A percentile compares a stretch with the other conserved stretches of the same genome.
Evolutionary conservation across 2,329 filamentous ascomycete genomes (phyloP).

Genomic region (Mariannaea sp.): DNA sequence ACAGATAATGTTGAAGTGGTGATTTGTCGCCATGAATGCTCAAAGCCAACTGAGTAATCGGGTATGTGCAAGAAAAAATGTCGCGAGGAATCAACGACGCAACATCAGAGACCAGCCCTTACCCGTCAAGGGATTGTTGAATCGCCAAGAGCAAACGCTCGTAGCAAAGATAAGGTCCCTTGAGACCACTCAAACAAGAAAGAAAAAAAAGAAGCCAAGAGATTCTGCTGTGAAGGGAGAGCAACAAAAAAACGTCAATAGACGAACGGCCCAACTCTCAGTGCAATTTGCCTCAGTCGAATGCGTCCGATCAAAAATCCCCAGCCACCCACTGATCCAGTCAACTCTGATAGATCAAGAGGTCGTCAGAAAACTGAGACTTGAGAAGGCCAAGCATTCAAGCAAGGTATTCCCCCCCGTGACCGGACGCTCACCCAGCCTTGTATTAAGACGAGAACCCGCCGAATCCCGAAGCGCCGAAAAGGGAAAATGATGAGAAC

Average conservation of each 20-base stretch:
- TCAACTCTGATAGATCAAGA: conserved; percentile 12
- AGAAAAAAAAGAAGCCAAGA: conserved; percentile 33
- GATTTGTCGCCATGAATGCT: conserved; percentile 27
- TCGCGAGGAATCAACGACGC: conserved; percentile 32
- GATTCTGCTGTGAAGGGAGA: conserved; percentile 26
- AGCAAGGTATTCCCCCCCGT: conserved; percentile 26
- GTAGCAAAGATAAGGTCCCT: conserved; percentile 25
- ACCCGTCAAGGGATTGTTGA: conserved; percentile 35
- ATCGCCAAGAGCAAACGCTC: conserved; percentile 31
- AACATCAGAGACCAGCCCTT: conserved; percentile 37
- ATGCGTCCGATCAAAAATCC: conserved; percentile 22
- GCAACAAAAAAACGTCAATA: conserved; percentile 26
- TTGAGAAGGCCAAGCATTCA: conserved; percentile 9
- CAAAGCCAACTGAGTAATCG: conserved; percentile 32
- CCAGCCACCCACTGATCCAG: not conserved
- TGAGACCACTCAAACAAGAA: conserved; percentile 25
- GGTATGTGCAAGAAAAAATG: conserved; percentile 37
- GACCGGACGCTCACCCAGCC: conserved; percentile 22
- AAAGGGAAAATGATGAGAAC: conserved; percentile 24
- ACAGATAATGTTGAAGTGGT: conserved; percentile 38
- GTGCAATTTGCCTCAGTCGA: conserved; percentile 24
- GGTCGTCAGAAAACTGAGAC: conserved; percentile 2
- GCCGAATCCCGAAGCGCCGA: conserved; percentile 33
- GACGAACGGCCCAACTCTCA: conserved; percentile 13
- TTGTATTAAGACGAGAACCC: conserved; percentile 20